phyloP scores from a whole-genome alignment of 225 moss, liverwort and hornwort species.

The Polytrichum commune region DNA sequence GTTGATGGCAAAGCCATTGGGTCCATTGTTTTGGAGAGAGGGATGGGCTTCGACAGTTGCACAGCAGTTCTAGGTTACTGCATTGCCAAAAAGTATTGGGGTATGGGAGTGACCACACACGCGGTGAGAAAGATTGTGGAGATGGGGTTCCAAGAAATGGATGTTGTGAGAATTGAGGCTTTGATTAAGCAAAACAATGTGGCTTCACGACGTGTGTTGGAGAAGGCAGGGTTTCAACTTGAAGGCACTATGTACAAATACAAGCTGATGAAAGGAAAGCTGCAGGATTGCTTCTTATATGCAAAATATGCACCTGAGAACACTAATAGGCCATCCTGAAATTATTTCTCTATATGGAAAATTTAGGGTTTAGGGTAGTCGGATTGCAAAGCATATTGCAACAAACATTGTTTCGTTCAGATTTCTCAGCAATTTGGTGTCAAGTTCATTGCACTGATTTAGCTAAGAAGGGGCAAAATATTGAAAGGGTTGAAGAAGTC shows the following conservation, averaged over 20 bases:
- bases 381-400: too few relatives aligned
- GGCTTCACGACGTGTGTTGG: slow-evolving; percentile 25
- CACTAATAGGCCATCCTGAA: not conserved
- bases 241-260: slow-evolving; percentile 17
- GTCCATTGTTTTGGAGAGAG: slow-evolving; percentile 18
- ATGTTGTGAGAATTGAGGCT: slow-evolving; percentile 18
- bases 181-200: slow-evolving; percentile 15
- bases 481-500: too few relatives aligned
- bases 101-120: slow-evolving; percentile 19
- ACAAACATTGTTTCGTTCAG: too few relatives aligned
- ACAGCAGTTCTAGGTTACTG: slow-evolving; percentile 17
- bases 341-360: not conserved
- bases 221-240: slow-evolving; percentile 25
- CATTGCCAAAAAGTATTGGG: slow-evolving; percentile 19
- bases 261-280: slow-evolving; percentile 15
- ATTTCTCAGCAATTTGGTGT: too few relatives aligned
- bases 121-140: slow-evolving; percentile 14
- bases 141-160: slow-evolving; percentile 17
- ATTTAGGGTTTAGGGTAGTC: too few relatives aligned
- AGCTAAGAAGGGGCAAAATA: too few relatives aligned
- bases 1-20: slow-evolving; percentile 39
- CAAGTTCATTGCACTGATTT: too few relatives aligned
- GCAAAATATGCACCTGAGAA: slow-evolving; percentile 12
- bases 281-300: slow-evolving; percentile 24
- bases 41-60: slow-evolving; percentile 2